Evolutionary conservation across 129 eudicot genomes (phyloP).

Genomic region (Flaveria sonorensis): DNA sequence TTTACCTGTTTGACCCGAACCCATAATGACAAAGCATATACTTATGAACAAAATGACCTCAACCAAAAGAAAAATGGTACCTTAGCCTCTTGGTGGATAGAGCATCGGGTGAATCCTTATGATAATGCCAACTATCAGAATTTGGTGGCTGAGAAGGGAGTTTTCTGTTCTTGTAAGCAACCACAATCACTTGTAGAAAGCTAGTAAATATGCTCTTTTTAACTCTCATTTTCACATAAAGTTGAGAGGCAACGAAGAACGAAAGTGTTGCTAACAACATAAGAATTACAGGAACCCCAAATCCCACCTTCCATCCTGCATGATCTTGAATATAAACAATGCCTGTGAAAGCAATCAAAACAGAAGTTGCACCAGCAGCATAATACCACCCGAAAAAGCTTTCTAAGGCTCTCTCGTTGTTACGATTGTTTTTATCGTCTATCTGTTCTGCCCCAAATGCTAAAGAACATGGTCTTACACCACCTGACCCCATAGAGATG

Average conservation of each 20-base stretch:
- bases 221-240: conserved; percentile 57
- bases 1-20: neutral
- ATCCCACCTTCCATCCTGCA: conserved; percentile 77
- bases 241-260: conserved; percentile 63
- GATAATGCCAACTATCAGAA: conserved; percentile 35
- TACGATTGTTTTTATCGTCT: conserved; percentile 38
- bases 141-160: conserved; percentile 30
- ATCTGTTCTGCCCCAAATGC: conserved; percentile 93
- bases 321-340: conserved; percentile 86
- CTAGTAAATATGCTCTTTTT: conserved; percentile 44
- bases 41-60: too few species aligned
- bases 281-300: conserved; percentile 70
- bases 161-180: conserved; percentile 41
- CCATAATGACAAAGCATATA: too few species aligned
- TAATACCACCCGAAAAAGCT: conserved; percentile 83
- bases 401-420: conserved; percentile 55
- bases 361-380: conserved; percentile 54
- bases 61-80: neutral
- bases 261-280: conserved; percentile 62
- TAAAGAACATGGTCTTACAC: conserved; percentile 73
- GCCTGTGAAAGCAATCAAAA: conserved; percentile 62
- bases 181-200: conserved; percentile 40
- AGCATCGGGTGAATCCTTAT: conserved; percentile 23
- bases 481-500: conserved; percentile 90
- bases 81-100: conserved; percentile 39